Evolutionary conservation across 495 filamentous ascomycete species (phyloP), one percentile per base, ranked within the genome.

Genomic region (Penicillium flavigenum): DNA sequence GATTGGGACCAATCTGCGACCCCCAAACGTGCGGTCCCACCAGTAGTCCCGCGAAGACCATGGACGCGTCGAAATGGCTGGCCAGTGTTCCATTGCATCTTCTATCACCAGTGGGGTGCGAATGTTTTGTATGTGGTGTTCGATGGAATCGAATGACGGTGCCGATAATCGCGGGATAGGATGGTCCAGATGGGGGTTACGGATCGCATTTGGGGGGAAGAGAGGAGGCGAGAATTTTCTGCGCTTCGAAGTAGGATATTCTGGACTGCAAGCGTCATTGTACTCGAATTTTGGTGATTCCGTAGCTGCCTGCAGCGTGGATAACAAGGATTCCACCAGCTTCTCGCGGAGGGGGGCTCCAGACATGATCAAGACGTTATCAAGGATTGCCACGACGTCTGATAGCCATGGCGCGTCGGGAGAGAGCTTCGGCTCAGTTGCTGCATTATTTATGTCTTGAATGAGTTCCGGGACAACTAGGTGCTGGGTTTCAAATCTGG

Each of bases 1-100:
- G 14, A 98, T 79, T 0, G 94, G 94, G 1, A 98, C 86, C 2
- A 96, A 81, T 41, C 94, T 80, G 24, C 84, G 78, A 1, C 95
- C 94, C 10, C 74, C 78, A 42, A 96, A 82, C 0, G 94, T 98
- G 44, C 79, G 83, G 5, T 82, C 77, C 20, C 90, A 75, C 61
- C 96, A 85, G 69, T 97, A 97, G 3, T 80, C 75, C 0, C 86
- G 86, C 4, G 79, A 83, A 22, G 76, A 79, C 94, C 94, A 99
- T 0, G 84, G 79, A 10, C 80, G 76, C 0, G 77, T 76, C 16
- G 79, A 80, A n/a, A 88, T 62, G 1, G 92, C 92, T 0, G 92
- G 92, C 94, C 94, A 98, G 63, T 87, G 72, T 0, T 75, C 64
- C 2, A 90, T 65, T 4, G 83, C 70, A 32, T 79, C 79, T 0